These are phyloP conservation scores for Globisporangium spiculum DNA, from an alignment of 352 stramenopile genomes.

Conservation along the genomic window DNA sequence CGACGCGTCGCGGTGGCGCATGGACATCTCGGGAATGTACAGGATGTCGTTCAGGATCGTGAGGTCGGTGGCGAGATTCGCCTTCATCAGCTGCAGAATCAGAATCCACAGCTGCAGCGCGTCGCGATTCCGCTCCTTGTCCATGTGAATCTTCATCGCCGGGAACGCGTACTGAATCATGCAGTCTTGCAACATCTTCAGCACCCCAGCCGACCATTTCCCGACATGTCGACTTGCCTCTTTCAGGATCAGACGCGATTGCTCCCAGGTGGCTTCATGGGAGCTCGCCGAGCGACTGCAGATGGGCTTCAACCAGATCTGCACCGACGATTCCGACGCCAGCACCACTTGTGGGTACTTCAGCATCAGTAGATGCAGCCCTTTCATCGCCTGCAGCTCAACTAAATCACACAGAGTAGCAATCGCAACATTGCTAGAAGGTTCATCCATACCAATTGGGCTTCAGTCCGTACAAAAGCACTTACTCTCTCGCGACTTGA, in stretches of 20 bases:
- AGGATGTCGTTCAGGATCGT: slow-evolving; percentile 48
- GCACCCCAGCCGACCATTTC: slow-evolving; percentile 33
- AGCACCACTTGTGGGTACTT: slow-evolving; percentile 47
- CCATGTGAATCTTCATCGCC: slow-evolving; percentile 53
- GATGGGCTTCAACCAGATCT: slow-evolving; percentile 49
- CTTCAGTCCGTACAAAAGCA: too few species aligned
- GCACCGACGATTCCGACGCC: slow-evolving; percentile 24
- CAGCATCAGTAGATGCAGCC: slow-evolving; percentile 46
- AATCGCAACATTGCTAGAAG: not conserved
- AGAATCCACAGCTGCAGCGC: slow-evolving; percentile 58
- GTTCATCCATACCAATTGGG: not conserved
- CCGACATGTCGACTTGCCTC: slow-evolving; percentile 33
- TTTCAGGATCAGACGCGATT: slow-evolving; percentile 43
- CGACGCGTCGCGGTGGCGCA: slow-evolving; percentile 42
- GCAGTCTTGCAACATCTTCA: slow-evolving; percentile 34
- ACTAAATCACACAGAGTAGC: slow-evolving; percentile 7
- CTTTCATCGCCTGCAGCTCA: slow-evolving; percentile 62
- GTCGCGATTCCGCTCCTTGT: slow-evolving; percentile 35
- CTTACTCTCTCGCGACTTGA: slow-evolving; percentile 53
- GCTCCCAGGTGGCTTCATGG: slow-evolving; percentile 42
- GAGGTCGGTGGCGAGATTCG: slow-evolving; percentile 36
- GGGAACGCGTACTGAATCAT: slow-evolving; percentile 50
- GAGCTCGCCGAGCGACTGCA: slow-evolving; percentile 54
- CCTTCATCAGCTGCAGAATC: slow-evolving; percentile 42
- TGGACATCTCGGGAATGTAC: slow-evolving; percentile 51